Conservation (phyloP, 2,329 filamentous ascomycete species). For the Nemania sp. region DNA sequence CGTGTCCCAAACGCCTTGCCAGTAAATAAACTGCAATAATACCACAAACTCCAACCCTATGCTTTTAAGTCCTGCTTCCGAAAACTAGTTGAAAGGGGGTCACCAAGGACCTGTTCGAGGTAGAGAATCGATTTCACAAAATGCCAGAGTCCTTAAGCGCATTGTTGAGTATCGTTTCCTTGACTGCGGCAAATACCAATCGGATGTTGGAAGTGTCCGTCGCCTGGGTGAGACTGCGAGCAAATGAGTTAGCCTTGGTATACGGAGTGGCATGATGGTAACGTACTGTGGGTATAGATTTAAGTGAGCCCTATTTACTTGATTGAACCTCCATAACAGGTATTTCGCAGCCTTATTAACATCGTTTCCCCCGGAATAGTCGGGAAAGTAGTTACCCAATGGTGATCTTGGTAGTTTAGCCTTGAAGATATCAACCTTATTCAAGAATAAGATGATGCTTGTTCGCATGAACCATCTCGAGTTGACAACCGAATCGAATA, state of each 20-base stretch:
- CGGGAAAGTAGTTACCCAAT: constrained; percentile 92
- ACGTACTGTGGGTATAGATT: constrained; percentile 97
- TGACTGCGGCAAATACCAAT: constrained; percentile 95
- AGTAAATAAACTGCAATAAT: constrained; percentile 29
- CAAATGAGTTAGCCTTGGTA: constrained; percentile 27
- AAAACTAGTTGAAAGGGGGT: constrained; percentile 18
- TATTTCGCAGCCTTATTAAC: constrained; percentile 99
- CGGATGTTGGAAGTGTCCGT: constrained; percentile 98
- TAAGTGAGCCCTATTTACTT: constrained; percentile 93
- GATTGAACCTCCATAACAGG: constrained; percentile 96
- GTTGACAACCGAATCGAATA: constrained; percentile 98
- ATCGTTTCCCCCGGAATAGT: constrained; percentile 96
- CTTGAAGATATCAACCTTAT: constrained; percentile 98
- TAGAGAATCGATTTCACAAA: constrained; percentile 58
- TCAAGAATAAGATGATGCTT: constrained; percentile 97
- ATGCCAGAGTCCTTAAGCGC: constrained; percentile 98
- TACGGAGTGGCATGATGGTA: not conserved
- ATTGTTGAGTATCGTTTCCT: constrained; percentile 98
- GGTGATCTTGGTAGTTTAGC: constrained; percentile 89
- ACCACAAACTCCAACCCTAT: constrained; percentile 37
- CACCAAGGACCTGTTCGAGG: constrained; percentile 12
- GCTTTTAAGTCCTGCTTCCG: constrained; percentile 31
- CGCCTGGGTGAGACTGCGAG: constrained; percentile 85
- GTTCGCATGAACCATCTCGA: constrained; percentile 99
- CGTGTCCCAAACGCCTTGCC: constrained; percentile 39